phyloP scores from a whole-genome alignment of 2,329 filamentous ascomycete genomes.

The Pyricularia sp. region DNA sequence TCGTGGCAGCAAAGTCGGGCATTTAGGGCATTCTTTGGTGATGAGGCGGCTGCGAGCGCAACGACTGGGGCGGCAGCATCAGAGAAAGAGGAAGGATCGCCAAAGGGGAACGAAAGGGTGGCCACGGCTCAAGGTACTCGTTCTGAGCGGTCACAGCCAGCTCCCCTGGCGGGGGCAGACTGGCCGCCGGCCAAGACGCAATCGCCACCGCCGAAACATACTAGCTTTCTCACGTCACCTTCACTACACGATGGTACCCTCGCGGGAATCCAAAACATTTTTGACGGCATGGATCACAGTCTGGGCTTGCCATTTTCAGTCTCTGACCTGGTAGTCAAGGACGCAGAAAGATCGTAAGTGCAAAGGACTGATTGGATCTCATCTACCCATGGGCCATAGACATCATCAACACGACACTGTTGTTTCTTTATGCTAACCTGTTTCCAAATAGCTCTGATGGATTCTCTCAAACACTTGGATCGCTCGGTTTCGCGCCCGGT shows the following conservation, averaged over 20 bases:
- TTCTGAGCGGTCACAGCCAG: not conserved
- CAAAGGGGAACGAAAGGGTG: not conserved
- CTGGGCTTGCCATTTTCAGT: conserved; percentile 13
- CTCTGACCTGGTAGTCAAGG: conserved; percentile 25
- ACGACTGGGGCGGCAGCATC: not conserved
- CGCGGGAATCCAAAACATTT: not conserved
- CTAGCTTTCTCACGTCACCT: conserved; percentile 10
- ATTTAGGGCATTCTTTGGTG: conserved; percentile 23
- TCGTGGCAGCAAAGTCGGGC: conserved; percentile 25
- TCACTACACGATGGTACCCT: conserved; percentile 11
- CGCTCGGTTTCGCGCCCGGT: conserved; percentile 25
- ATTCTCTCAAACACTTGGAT: conserved; percentile 24
- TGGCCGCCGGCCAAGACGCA: conserved; percentile 1
- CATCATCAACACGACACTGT: not conserved
- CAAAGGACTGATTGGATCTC: too few relatives aligned
- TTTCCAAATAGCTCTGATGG: conserved; percentile 16
- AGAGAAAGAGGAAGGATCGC: not conserved
- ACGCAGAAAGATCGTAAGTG: conserved; percentile 24
- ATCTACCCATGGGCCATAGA: not conserved
- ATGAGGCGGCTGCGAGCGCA: conserved; percentile 9
- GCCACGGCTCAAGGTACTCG: not conserved
- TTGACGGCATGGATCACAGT: not conserved
- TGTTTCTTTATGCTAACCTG: conserved; percentile 4
- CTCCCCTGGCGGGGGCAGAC: not conserved
- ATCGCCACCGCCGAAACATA: conserved; percentile 2